A percentile compares a stretch with the other conserved stretches of the same genome.
These are phyloP conservation scores for Erodium chrysanthum DNA, from an alignment of 441 rosid genomes.

Conservation along the genomic window DNA sequence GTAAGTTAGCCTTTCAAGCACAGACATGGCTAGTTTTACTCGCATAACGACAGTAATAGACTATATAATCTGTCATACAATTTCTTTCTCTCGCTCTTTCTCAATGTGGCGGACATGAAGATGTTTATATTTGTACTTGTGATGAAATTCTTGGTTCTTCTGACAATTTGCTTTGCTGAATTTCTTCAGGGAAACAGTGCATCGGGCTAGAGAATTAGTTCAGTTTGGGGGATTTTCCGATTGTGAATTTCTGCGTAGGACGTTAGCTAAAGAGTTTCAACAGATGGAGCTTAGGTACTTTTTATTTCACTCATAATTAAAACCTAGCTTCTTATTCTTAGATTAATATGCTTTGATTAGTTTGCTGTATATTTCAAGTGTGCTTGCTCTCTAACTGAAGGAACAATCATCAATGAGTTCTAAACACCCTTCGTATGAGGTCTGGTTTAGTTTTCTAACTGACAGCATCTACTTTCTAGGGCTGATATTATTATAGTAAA, in stretches of 20 bases:
- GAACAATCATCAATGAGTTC: background rate
- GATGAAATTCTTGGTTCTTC: conserved; percentile 7
- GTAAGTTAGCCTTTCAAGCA: conserved; percentile 39
- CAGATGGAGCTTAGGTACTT: conserved; percentile 67
- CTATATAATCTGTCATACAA: background rate
- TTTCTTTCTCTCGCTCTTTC: background rate
- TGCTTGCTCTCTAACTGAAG: background rate
- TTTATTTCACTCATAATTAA: background rate
- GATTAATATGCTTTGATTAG: no score
- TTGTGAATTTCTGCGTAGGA: conserved; percentile 50
- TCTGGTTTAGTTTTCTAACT: background rate
- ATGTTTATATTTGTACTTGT: background rate
- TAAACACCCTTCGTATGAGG: background rate
- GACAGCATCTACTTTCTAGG: background rate
- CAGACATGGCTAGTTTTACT: conserved; percentile 9
- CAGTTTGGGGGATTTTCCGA: conserved; percentile 78
- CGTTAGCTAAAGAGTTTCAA: conserved; percentile 65
- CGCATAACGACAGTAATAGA: background rate
- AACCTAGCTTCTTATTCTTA: background rate
- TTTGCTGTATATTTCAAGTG: background rate
- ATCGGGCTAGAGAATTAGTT: conserved; percentile 54
- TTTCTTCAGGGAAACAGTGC: conserved; percentile 53
- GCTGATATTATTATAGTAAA: background rate
- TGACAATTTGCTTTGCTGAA: conserved; percentile 11
- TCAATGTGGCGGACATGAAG: background rate